Evolutionary conservation across 2,329 filamentous ascomycete genomes (phyloP), one percentile per base, ranked within the genome.

Genomic region (Moelleriella libera): DNA sequence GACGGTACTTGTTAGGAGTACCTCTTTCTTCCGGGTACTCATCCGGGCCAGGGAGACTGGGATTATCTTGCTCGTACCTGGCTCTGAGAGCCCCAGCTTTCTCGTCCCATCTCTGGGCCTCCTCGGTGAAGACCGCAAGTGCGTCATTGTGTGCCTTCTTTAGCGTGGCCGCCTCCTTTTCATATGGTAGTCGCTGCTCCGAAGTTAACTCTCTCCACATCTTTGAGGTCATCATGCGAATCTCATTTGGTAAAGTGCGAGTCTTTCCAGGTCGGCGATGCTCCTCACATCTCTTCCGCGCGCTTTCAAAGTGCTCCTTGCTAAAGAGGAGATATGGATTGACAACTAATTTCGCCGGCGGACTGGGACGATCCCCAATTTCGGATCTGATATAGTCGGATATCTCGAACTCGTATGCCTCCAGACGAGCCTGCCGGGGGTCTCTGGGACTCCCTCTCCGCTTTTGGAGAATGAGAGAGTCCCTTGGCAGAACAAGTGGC

Each of bases 271-370:
- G 69, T 48, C 62, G 64, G 54, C 82, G 77, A n/a, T 75, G 77
- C 46, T 82, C 77, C 51, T 84, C 79, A 57, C 83, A 85, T 44
- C 66, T 68, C 51, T 63, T 67, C 48, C 76, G 71, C 7, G 77
- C 79, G 28, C 65, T 63, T n/a, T 88, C 81, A 58, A 80, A 83
- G 57, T 83, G 75, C 4, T 75, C 82, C 55, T 88, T 94, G 60
- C 88, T 90, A 65, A 85, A 98, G 45, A 96, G 74, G 30, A 94
- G 74, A 63, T 95, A 97, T 0, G 90, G 85, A 58, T 94, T 97
- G 4, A 83, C 80, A 0, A 83, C 80, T 1, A 82, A 75, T 53
- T 90, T 86, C 46, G 72, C 68, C 5, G 90, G 89, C 46, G 79
- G 82, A 48, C 75, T 67, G 0, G 88, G 85, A 4, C 84, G 78